These are phyloP conservation scores for Cornus suecica DNA, from an alignment of 148 eudicot genomes.

Conservation along the genomic window DNA sequence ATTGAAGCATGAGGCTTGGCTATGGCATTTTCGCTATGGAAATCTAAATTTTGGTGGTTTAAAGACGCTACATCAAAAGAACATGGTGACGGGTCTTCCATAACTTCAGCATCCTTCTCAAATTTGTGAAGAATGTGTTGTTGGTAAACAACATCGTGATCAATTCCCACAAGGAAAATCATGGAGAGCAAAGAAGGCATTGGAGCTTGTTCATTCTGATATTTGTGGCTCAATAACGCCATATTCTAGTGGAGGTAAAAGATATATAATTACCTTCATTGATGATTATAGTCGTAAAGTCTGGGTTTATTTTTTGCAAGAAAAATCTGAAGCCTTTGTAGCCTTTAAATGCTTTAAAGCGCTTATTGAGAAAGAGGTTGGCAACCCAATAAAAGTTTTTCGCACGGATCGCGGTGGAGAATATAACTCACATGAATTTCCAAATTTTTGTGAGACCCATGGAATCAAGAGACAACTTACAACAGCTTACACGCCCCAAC, in stretches of 20 bases:
- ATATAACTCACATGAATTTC: conserved; percentile 16
- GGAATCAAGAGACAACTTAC: background rate
- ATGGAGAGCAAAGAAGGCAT: too few species aligned
- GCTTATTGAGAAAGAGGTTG: conserved; percentile 5
- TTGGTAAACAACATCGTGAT: too few species aligned
- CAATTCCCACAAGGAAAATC: too few species aligned
- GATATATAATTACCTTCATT: conserved; percentile 15
- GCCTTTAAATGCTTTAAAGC: conserved; percentile 10
- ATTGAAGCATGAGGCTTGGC: conserved; percentile 8
- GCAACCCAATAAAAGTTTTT: conserved; percentile 7
- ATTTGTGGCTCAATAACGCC: conserved; percentile 26
- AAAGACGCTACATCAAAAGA: too few species aligned
- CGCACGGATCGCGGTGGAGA: conserved; percentile 11
- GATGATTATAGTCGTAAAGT: conserved; percentile 10
- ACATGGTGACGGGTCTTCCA: too few species aligned
- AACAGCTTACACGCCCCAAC: too few species aligned
- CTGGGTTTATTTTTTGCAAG: conserved; percentile 10
- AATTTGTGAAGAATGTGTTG: too few species aligned
- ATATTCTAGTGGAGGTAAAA: conserved; percentile 19
- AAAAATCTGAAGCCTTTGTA: too few species aligned
- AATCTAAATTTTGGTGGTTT: conserved; percentile 16
- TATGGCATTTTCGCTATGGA: conserved; percentile 14
- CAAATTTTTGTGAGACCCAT: conserved; percentile 8
- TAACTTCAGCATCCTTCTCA: too few species aligned
- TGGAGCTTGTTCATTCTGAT: conserved; percentile 12